These are phyloP conservation scores for Vigna radiata DNA, from an alignment of 306 rosid species.

Conservation along the genomic window DNA sequence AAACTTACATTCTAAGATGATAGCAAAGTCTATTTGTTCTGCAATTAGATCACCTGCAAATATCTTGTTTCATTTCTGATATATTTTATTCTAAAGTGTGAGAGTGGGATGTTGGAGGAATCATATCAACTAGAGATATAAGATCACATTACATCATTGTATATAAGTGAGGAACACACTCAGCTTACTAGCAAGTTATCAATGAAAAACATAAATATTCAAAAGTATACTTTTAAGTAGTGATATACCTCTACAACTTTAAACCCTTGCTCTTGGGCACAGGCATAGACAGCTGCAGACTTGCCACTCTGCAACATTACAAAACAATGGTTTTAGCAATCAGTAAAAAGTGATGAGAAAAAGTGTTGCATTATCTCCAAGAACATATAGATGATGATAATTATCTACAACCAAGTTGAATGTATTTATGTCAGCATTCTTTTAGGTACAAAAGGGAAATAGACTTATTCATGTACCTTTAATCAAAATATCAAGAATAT, in stretches of 20 bases:
- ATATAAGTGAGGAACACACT: no score
- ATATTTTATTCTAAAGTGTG: no score
- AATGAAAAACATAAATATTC: constrained; percentile 25
- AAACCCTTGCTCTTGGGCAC: constrained; percentile 90
- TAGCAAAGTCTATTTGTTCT: no score
- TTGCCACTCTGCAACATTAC: constrained; percentile 87
- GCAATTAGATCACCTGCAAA: no score
- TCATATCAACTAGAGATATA: no score
- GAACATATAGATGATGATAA: constrained; percentile 31
- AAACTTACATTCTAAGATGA: no score
- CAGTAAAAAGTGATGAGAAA: constrained; percentile 18
- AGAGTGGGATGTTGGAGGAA: no score
- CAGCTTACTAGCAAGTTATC: background rate
- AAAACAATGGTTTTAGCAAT: constrained; percentile 39
- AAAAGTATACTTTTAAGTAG: constrained; percentile 11
- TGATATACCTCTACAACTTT: constrained; percentile 86
- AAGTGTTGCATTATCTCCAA: constrained; percentile 25
- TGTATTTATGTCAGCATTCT: background rate
- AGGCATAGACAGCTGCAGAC: constrained; percentile 94
- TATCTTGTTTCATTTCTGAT: no score
- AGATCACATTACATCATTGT: no score
- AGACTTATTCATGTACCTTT: background rate
- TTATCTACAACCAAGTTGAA: constrained; percentile 12
- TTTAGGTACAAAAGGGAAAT: background rate
- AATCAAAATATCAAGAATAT: constrained; percentile 17